phyloP scores from a whole-genome alignment of 345 rosid genomes.

The Mallotus nudiflorus region DNA sequence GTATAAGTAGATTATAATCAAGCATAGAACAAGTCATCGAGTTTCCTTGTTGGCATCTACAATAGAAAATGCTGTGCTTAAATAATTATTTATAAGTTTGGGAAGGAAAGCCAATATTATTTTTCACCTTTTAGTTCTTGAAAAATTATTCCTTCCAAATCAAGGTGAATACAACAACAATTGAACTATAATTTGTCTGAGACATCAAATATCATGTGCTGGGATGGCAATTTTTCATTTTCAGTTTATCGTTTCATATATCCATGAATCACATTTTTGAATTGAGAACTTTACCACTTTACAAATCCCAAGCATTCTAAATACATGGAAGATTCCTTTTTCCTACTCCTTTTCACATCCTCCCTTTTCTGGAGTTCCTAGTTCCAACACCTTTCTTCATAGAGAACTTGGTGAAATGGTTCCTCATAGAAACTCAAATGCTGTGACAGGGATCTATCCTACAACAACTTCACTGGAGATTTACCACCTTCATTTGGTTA shows the following conservation, averaged over 20 bases:
- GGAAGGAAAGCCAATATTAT: too few species aligned
- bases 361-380: background rate
- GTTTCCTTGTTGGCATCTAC: background rate
- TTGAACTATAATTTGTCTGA: background rate
- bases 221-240: background rate
- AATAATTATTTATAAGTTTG: too few species aligned
- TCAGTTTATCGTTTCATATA: background rate
- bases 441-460: conserved; percentile 75
- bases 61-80: too few species aligned
- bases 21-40: background rate
- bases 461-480: conserved; percentile 80
- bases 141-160: background rate
- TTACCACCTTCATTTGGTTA: conserved; percentile 80
- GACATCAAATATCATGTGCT: background rate
- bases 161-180: background rate
- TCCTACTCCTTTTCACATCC: background rate
- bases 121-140: too few species aligned
- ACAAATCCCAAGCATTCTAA: too few species aligned
- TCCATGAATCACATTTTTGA: too few species aligned
- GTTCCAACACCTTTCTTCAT: background rate
- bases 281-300: too few species aligned
- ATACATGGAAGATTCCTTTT: too few species aligned
- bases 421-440: conserved; percentile 4
- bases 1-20: background rate
- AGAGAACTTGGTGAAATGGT: background rate